Conservation (phyloP, 345 rosid genomes). For the Camelina neglecta region DNA sequence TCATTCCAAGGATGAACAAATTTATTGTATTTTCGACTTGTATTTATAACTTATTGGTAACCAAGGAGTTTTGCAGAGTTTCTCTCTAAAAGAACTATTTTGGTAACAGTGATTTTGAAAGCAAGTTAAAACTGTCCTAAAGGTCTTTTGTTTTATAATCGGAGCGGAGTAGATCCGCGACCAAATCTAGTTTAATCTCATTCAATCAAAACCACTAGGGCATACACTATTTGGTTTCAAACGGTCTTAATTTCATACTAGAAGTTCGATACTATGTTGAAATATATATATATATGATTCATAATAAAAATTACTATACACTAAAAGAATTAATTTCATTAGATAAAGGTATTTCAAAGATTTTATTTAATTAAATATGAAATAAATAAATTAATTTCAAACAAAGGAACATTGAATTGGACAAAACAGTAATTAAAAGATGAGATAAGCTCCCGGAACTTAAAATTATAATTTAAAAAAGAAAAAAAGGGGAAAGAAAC, state of each 20-base stretch:
- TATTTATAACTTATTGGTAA: background rate
- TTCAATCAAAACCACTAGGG: no score
- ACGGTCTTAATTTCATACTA: no score
- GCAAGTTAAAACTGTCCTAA: background rate
- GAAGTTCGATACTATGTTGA: no score
- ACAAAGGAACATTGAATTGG: background rate
- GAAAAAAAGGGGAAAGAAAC: background rate
- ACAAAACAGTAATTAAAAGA: conserved; percentile 19
- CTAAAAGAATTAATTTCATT: background rate
- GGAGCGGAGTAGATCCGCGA: no score
- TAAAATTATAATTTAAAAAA: background rate
- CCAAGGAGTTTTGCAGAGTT: background rate
- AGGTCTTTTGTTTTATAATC: no score
- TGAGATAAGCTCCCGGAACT: no score
- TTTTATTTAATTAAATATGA: background rate
- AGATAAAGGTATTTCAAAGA: background rate
- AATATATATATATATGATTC: background rate
- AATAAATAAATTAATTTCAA: background rate
- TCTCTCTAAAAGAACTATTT: background rate
- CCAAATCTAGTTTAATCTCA: no score
- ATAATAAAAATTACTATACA: background rate
- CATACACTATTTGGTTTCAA: no score
- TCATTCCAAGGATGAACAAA: conserved; percentile 16
- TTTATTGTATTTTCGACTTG: conserved; percentile 4
- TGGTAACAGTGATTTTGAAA: background rate